Evolutionary conservation across 2,329 filamentous ascomycete genomes (phyloP), one percentile per base, ranked within the genome.

Genomic region (Periconia sp.): DNA sequence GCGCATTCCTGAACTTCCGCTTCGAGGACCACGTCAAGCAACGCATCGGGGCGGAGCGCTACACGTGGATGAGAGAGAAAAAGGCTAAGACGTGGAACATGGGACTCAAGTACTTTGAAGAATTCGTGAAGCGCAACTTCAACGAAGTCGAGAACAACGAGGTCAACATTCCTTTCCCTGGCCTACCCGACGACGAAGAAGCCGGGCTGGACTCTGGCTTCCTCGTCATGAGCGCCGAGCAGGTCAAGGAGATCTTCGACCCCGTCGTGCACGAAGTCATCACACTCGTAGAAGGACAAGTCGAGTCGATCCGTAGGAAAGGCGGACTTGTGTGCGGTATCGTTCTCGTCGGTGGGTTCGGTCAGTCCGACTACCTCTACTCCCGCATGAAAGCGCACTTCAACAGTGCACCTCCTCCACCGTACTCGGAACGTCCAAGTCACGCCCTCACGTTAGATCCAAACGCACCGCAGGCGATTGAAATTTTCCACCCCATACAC

Each of bases 51-150:
- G 79, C 81, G 37, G 82, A 82, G 33, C 78, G 82, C 3, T 91
- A 91, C 65, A 84, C 87, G 30, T 84, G 86, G 73, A 91, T 93
- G 87, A 89, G 89, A 68, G 72, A 83, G 49, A 90, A 89, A 74
- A 91, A 91, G 72, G 83, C 82, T 2, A 91, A 90, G 73, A 90
- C 87, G 1, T 92, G 89, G 88, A 89, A 76, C 51, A 79, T 79
- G 76, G 90, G 86, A 1, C 77, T 92, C 47, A 83, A 85, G 51
- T 92, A 91, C 66, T 93, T 91, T 71, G 90, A 93, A 64, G 89
- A 92, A 67, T 92, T 91, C 68, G 89, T 93, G 14, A 93, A 93
- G 74, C 82, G 90, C 14, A 92, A 91, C 65, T 93, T 92, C 68
- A 88, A 90, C 67, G 87, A 90, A 63, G 87, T 90, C 63, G 88